phyloP scores from a whole-genome alignment of 148 eudicot species.

The Talinum fruticosum region DNA sequence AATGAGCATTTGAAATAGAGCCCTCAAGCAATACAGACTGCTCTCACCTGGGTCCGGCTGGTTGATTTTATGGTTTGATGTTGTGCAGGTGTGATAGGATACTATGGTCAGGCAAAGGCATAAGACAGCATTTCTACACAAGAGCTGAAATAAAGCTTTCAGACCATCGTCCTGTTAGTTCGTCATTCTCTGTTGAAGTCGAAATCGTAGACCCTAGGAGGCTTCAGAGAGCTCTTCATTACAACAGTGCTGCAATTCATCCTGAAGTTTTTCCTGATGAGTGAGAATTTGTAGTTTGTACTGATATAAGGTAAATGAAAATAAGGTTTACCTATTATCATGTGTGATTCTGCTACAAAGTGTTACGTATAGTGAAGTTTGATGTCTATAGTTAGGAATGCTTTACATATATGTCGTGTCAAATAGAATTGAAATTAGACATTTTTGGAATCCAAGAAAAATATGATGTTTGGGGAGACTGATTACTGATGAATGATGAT shows the following conservation, averaged over 20 bases:
- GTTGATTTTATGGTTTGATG: slow-evolving; percentile 6
- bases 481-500: not conserved
- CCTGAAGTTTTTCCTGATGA: slow-evolving; percentile 52
- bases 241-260: slow-evolving; percentile 69
- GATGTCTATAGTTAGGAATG: not conserved
- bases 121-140: slow-evolving; percentile 68
- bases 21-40: not conserved
- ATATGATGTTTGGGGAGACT: not conserved
- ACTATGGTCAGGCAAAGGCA: slow-evolving; percentile 84
- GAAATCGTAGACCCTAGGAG: slow-evolving; percentile 72
- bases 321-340: not conserved
- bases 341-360: not conserved
- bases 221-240: slow-evolving; percentile 72
- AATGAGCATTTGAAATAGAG: not conserved
- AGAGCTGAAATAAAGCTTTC: slow-evolving; percentile 67
- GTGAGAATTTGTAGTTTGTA: slow-evolving; percentile 11
- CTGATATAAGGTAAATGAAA: slow-evolving; percentile 1
- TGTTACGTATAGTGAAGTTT: not conserved
- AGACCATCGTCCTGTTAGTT: slow-evolving; percentile 93
- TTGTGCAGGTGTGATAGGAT: slow-evolving; percentile 89
- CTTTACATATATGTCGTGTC: not conserved
- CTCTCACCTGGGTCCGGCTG: too few species aligned
- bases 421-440: not conserved
- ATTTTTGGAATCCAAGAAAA: not conserved
- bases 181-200: slow-evolving; percentile 68